Evolutionary conservation across 176 grass and related monocot genomes (phyloP), one percentile per base, ranked within the genome.

Genomic region (Phyllostachys edulis): DNA sequence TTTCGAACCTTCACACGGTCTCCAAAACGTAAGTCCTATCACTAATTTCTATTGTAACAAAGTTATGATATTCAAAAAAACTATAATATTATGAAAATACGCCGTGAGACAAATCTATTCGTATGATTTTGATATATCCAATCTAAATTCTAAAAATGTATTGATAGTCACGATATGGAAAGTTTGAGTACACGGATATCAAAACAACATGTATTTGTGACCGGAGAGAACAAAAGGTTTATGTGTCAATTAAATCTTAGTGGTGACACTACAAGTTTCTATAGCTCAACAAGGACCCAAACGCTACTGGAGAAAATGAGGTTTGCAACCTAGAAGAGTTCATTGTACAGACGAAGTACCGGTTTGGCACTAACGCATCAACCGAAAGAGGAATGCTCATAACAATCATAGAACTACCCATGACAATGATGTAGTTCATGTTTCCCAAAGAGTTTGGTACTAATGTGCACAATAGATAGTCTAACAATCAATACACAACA

Each of bases 211-310:
- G 29, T 29, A 29, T 29, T 29, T 29, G 29, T 38, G 37, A 38
- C 37, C 37, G 37, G 37, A 38, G 37, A 4, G 37, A 38, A 5
- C 3, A 51, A 38, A 32, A 26, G 23, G 41, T 13, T 75, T 13
- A 57, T 49, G 47, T 44, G 37, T 72, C 57, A 81, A 57, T 21
- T 47, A 26, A 80, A 87, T 18, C n/a, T 74, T 77, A 41, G 23
- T 74, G 32, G 75, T 75, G 64, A 59, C 71, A 37, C 47, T 21
- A 29, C 29, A 13, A 76, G 72, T 56, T 42, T 27, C 21, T 1
- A 10, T 62, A 57, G 57, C 41, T 52, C 32, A 68, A 2, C 41
- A 24, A 76, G 45, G n/a, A 70, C 29, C 14, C 6, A 27, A 26
- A 21, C 66, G 7, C 7, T 59, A 71, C 27, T 71, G 24, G 65